Base-by-base conservation (phyloP, 805 yeast species). In the Saturnispora zaruensis region DNA sequence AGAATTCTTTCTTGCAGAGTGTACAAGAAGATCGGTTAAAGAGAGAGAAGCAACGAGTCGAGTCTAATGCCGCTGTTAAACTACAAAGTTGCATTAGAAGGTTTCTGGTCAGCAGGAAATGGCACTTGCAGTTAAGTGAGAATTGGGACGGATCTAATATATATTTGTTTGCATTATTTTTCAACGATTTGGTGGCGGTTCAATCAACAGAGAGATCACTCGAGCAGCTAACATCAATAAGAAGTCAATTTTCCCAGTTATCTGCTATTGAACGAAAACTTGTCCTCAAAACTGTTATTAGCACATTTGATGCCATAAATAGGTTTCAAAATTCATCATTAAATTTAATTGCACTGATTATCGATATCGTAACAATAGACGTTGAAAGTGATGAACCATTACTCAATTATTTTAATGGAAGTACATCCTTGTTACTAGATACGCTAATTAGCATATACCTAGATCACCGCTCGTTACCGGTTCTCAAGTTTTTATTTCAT, bases 21-120 rank as follows among this genome's bases (percentile, higher is more conserved):
- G 81, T 95, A 4, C 78, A 78, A 56, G 67, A 68, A 37, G 88
- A 86, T 53, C 72, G 97, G 37, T 74, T 72, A 51, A 75, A 74
- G 52, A 74, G 97, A 51, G 89, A 85, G 51, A 62, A 68, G 30
- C 74, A 68, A 14, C 72, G 86, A 21, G 58, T 62, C 13, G 75
- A 72, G 45, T 76, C 73, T 37, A 68, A 64, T 34, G 77, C 87
- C 1, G 80, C 79, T 0, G 50, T 56, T 1, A 48, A 63, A 6
- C 62, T 90, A 34, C 91, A 84, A 59, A 58, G 69, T 3, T 60
- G 68, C 11, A 68, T 79, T 8, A 65, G 81, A 23, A 61, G 72
- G 18, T 67, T 67, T 48, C 45, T 74, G 5, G 71, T 68, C 7
- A 60, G 61, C 8, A 68, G 58, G 24, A 26, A 43, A 6, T 57